Percentiles rank a stretch among this genome's conserved stretches.
Conservation (phyloP, 2,329 filamentous ascomycete species). For the Xylaria digitata region DNA sequence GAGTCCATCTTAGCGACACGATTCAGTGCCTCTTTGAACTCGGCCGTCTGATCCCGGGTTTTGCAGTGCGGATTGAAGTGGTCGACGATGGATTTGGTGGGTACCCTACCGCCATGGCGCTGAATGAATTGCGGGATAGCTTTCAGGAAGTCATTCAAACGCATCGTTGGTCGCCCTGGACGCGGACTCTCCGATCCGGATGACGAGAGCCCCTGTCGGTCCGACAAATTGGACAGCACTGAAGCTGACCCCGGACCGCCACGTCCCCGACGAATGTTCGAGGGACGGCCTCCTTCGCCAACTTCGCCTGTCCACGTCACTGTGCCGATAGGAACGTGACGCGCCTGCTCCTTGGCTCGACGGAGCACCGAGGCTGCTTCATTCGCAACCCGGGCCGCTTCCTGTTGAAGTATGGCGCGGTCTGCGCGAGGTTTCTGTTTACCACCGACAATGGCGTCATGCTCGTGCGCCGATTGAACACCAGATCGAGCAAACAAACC, state of each 20-base stretch:
- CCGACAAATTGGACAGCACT: slow-evolving; percentile 67
- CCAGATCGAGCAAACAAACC: slow-evolving; percentile 88
- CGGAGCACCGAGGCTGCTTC: slow-evolving; percentile 81
- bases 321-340: slow-evolving; percentile 79
- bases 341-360: slow-evolving; percentile 77
- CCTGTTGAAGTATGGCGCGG: slow-evolving; percentile 79
- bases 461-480: slow-evolving; percentile 91
- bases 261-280: slow-evolving; percentile 60
- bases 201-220: slow-evolving; percentile 61
- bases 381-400: slow-evolving; percentile 82
- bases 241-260: slow-evolving; percentile 65
- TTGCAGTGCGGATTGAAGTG: slow-evolving; percentile 87
- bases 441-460: slow-evolving; percentile 89
- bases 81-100: slow-evolving; percentile 87
- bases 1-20: slow-evolving; percentile 78
- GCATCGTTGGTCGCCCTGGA: slow-evolving; percentile 33
- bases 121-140: slow-evolving; percentile 80
- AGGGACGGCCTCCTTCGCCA: slow-evolving; percentile 79
- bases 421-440: slow-evolving; percentile 79
- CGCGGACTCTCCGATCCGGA: slow-evolving; percentile 60
- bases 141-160: slow-evolving; percentile 52
- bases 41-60: slow-evolving; percentile 73
- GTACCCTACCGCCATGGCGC: slow-evolving; percentile 79
- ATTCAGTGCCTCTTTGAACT: slow-evolving; percentile 85
- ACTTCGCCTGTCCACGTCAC: slow-evolving; percentile 94